Base-by-base conservation (phyloP, 2,329 filamentous ascomycete genomes). In the Claviceps spartinae region DNA sequence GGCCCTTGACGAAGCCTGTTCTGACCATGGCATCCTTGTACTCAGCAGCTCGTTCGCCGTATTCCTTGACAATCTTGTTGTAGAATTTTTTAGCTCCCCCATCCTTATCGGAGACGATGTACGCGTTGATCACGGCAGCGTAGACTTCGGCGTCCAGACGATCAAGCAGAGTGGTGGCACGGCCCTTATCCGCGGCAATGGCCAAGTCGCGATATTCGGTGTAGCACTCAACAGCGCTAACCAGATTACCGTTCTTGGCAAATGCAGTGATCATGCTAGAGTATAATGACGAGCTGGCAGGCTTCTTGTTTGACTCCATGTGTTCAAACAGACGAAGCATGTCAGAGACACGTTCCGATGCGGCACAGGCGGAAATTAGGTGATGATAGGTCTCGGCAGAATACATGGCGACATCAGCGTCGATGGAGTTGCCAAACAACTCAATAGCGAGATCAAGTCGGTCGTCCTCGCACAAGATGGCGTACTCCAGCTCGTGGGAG, bases 241-340 rank as follows among this genome's bases (percentile, higher is more conserved):
- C 76, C 45, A 97, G 72, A 64, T 97, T 89, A 48, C 89, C 86
- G 11, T 78, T 79, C 43, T 79, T 78, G 55, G 88, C 88, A 63
- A 95, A 97, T 0, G 90, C 89, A n/a, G 86, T 83, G 65, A 98
- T 96, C 87, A 98, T 95, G 18, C 84, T 79, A 1, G 89, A 86
- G 69, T 95, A 97, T 50, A 91, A 87, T 46, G 85, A 81, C 5
- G 88, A 84, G 54, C 85, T 82, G 0, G 91, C 88, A 16, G 80
- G 77, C 22, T 88, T 79, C 52, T 82, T 82, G 59, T 79, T 82
- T 38, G 77, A 72, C 67, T 95, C 88, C 89, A 97, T 94, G 66
- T 97, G 88, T 57, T 87, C 84, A 62, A 91, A 95, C 20, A 97
- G 78, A 54, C 83, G 82, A 37, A 94, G 81, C 90, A 98, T 97